Base-by-base conservation (phyloP, 75 land plant species). In the Sequoia sempervirens region DNA sequence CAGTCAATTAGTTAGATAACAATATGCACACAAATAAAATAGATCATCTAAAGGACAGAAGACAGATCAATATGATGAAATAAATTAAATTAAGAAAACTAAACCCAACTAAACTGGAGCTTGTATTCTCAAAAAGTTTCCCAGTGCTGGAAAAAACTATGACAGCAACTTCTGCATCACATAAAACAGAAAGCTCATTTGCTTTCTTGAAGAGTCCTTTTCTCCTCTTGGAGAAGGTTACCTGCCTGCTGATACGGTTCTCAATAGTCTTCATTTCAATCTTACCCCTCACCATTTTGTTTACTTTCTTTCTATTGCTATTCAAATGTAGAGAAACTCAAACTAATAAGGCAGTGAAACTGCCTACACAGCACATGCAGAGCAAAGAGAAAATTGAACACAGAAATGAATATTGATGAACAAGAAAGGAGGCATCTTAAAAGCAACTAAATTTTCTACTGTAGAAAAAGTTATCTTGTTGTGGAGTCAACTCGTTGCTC, bases 111-210 rank as follows among this genome's bases (percentile, higher is more conserved):
- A 32, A 72, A 38, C 75, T 72, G 15, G 75, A 12, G 17, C 38
- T 34, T 32, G 75, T 1, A 72, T 34, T 26, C 13, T 70, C 37
- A 13, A 70, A 70, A 3, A 69, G 76, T 43, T 84, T 80, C 20
- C 86, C 83, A 84, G 88, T 80, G 43, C 68, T 43, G 54, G 88
- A 87, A 86, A 87, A 87, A 6, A 84, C 41, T 34, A 87, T 87
- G 53, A 87, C 47, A 20, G 82, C 82, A 68, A 87, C 69, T n/a
- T 87, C 54, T 30, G 81, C 81, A 50, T 87, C 86, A 76, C 88
- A 87, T 50, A 87, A 76, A 15, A 81, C 53, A 17, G 86, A 79
- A 37, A 87, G 86, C 82, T 87, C 88, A 43, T 81, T 28, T 1
- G 88, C 88, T 70, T 87, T 87, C 88, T 87, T 87, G 28, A 58